Evolutionary conservation across 495 filamentous ascomycete genomes (phyloP).

Genomic region (Penicillium argentinense): DNA sequence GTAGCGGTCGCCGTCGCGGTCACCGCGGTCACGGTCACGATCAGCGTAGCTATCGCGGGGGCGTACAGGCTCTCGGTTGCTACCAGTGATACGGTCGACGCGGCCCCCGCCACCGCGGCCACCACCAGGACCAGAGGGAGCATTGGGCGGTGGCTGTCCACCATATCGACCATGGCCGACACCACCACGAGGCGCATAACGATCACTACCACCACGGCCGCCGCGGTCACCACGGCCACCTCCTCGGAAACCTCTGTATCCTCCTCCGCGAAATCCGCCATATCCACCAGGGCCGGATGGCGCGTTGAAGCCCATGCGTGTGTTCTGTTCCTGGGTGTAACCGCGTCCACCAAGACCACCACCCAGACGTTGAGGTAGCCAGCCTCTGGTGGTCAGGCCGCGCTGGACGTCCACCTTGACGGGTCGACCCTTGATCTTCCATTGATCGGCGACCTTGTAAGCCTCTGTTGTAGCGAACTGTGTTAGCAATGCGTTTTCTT

Average conservation of each 20-base stretch:
- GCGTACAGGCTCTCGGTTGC: conserved; percentile 55
- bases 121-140: conserved; percentile 65
- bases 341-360: conserved; percentile 90
- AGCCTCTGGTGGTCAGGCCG: conserved; percentile 90
- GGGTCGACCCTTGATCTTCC: conserved; percentile 86
- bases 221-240: conserved; percentile 38
- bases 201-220: conserved; percentile 50
- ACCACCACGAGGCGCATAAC: conserved; percentile 60
- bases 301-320: conserved; percentile 61
- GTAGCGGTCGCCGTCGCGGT: conserved; percentile 58
- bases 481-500: conserved; percentile 34
- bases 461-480: conserved; percentile 53
- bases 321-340: conserved; percentile 80
- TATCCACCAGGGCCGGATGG: conserved; percentile 67
- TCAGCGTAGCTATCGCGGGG: conserved; percentile 48
- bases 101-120: conserved; percentile 42
- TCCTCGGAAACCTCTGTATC: conserved; percentile 64
- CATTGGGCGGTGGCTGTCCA: conserved; percentile 70
- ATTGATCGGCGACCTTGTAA: conserved; percentile 86
- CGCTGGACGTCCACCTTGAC: conserved; percentile 96
- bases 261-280: conserved; percentile 56
- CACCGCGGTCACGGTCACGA: conserved; percentile 58
- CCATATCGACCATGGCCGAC: conserved; percentile 59
- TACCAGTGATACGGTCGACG: conserved; percentile 50
- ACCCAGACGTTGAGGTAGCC: conserved; percentile 89